Evolutionary conservation across 23 red algal species (phyloP).

Genomic region (Agarophyton chilense): DNA sequence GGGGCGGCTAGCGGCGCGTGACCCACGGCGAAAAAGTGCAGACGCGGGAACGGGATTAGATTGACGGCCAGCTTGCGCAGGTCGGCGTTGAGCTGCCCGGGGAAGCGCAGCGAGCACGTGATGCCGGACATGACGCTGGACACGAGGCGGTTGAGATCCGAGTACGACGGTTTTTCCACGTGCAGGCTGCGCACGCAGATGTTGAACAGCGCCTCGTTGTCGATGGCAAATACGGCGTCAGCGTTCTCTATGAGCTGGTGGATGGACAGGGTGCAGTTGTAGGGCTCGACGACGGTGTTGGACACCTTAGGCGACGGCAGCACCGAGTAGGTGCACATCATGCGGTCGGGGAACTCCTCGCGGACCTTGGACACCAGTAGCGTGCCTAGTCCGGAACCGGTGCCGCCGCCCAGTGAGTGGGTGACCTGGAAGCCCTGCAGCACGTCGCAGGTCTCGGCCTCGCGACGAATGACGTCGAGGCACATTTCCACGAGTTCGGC

Average conservation of each 20-base stretch:
- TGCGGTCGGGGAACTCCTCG: constrained; percentile 97
- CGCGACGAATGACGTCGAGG: constrained; percentile 91
- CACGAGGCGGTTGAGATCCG: constrained; percentile 93
- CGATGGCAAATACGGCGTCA: constrained; percentile 98
- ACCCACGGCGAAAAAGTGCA: constrained; percentile 98
- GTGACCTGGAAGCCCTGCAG: constrained; percentile 99
- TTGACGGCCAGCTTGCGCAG: constrained; percentile 98
- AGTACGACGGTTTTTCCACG: constrained; percentile 79
- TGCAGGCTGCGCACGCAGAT: constrained; percentile 95
- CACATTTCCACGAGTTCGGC: constrained; percentile 94
- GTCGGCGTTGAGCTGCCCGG: constrained; percentile 98
- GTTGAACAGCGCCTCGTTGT: constrained; percentile 99
- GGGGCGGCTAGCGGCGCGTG: constrained; percentile 81
- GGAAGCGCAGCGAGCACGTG: constrained; percentile 98
- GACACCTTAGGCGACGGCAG: constrained; percentile 98
- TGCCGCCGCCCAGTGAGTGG: constrained; percentile 97
- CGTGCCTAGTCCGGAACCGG: constrained; percentile 97
- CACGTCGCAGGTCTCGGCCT: constrained; percentile 95
- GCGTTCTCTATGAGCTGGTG: constrained; percentile 99
- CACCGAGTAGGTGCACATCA: constrained; percentile 99
- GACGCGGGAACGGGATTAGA: constrained; percentile 96
- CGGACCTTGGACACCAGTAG: constrained; percentile 97
- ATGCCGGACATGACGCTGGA: constrained; percentile 98
- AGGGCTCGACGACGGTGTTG: constrained; percentile 99
- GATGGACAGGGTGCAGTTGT: constrained; percentile 98